Percentiles rank a stretch among this genome's conserved stretches.
Conservation (phyloP, 768 basidiomycete species). For the Phlebiopsis flavidoalba region DNA sequence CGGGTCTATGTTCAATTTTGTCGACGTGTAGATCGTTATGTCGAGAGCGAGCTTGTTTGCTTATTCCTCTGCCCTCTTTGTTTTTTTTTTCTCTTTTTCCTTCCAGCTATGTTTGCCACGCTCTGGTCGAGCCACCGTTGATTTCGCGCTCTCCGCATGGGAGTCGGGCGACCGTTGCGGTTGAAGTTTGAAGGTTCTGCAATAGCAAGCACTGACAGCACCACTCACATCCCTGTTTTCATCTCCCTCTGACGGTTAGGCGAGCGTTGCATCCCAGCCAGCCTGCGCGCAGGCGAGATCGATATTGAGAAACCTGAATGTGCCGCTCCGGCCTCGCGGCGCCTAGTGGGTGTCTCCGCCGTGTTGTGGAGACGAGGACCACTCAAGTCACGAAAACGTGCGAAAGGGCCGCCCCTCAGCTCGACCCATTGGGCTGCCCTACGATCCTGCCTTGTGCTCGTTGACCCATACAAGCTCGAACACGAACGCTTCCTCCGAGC, state of each 20-base stretch:
- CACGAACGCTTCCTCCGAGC: neutral
- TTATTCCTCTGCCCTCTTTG: no score
- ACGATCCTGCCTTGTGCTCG: slow-evolving; percentile 10
- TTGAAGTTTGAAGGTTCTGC: neutral
- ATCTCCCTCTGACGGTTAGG: no score
- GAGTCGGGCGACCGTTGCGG: neutral
- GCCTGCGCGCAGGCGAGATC: neutral
- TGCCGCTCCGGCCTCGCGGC: neutral
- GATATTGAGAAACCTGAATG: neutral
- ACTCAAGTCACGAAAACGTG: slow-evolving; percentile 10
- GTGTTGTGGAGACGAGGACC: neutral
- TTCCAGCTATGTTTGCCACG: no score
- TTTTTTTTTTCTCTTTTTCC: no score
- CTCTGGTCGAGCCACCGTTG: neutral
- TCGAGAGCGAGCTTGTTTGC: no score
- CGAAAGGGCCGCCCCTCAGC: neutral
- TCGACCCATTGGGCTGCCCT: slow-evolving; percentile 4
- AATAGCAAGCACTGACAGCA: neutral
- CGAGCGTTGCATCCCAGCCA: neutral
- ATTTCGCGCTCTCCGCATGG: neutral
- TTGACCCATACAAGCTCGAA: neutral
- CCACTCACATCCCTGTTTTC: neutral
- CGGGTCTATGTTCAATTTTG: no score
- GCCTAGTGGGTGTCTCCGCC: neutral
- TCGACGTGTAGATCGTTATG: no score